phyloP scores from a whole-genome alignment of 306 rosid genomes.

The Medicago lupulina region DNA sequence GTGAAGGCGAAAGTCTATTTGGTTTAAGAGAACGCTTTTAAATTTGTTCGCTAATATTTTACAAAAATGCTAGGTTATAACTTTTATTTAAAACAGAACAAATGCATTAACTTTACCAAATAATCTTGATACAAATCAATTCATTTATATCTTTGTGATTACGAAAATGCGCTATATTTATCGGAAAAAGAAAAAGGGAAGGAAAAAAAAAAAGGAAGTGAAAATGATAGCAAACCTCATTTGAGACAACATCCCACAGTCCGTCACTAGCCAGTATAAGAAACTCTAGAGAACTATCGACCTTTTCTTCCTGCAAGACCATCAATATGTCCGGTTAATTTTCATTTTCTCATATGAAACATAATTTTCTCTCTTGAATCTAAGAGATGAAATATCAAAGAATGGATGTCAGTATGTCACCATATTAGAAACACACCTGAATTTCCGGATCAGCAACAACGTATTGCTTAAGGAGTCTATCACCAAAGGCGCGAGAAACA shows the following conservation, averaged over 20 bases:
- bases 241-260: conserved; percentile 95
- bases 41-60: too few relatives aligned
- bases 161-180: conserved; percentile 12
- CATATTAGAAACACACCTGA: conserved; percentile 60
- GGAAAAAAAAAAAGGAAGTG: background rate
- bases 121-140: conserved; percentile 1
- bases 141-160: conserved; percentile 13
- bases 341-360: conserved; percentile 21
- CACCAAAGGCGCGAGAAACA: conserved; percentile 98
- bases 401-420: conserved; percentile 22
- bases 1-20: too few relatives aligned
- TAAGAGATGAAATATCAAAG: conserved; percentile 30
- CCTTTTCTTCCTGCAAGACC: conserved; percentile 80
- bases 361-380: conserved; percentile 27
- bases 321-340: conserved; percentile 13
- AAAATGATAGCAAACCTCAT: conserved; percentile 69
- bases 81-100: too few relatives aligned
- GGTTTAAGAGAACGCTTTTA: too few relatives aligned
- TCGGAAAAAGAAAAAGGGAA: background rate
- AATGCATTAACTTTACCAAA: too few relatives aligned
- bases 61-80: too few relatives aligned
- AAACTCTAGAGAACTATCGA: conserved; percentile 93
- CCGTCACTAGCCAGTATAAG: conserved; percentile 98
- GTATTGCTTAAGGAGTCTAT: conserved; percentile 93
- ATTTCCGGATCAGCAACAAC: conserved; percentile 99